These are phyloP conservation scores for Candida palmyrensis DNA, from an alignment of 805 yeast genomes.

Conservation along the genomic window DNA sequence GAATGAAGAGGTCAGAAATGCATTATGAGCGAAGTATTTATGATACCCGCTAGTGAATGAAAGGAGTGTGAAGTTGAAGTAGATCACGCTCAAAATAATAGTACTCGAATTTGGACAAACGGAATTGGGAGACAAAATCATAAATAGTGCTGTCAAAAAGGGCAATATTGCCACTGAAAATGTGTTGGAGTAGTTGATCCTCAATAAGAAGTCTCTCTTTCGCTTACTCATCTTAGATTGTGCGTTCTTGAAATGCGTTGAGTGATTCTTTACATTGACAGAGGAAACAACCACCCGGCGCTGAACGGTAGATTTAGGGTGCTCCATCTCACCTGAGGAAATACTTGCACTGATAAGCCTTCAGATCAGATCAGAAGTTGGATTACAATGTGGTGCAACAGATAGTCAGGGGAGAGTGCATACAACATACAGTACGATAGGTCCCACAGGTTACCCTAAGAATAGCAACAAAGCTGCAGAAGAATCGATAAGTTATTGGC, in stretches of 20 bases:
- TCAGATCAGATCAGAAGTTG: too few relatives aligned
- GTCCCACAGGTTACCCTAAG: too few relatives aligned
- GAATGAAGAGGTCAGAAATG: slow-evolving; percentile 22
- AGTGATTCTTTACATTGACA: not conserved
- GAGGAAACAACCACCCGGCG: not conserved
- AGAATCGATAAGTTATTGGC: too few relatives aligned
- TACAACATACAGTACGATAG: too few relatives aligned
- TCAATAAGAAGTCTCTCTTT: slow-evolving; percentile 28
- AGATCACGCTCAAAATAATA: slow-evolving; percentile 23
- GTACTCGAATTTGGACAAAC: slow-evolving; percentile 24
- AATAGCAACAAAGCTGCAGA: too few relatives aligned
- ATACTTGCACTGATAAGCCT: too few relatives aligned
- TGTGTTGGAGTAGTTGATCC: slow-evolving; percentile 33
- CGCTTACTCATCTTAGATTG: slow-evolving; percentile 30
- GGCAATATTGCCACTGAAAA: slow-evolving; percentile 32
- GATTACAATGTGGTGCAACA: too few relatives aligned
- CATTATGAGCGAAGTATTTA: slow-evolving; percentile 36
- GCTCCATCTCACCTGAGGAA: too few relatives aligned
- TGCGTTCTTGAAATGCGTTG: slow-evolving; percentile 15
- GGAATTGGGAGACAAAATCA: slow-evolving; percentile 21
- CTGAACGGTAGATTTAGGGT: too few relatives aligned
- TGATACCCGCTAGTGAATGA: slow-evolving; percentile 42
- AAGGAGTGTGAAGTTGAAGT: slow-evolving; percentile 31
- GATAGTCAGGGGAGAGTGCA: too few relatives aligned
- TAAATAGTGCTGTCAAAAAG: slow-evolving; percentile 22